phyloP scores from a whole-genome alignment of 2,329 filamentous ascomycete genomes.

The Colletotrichum abscissum region DNA sequence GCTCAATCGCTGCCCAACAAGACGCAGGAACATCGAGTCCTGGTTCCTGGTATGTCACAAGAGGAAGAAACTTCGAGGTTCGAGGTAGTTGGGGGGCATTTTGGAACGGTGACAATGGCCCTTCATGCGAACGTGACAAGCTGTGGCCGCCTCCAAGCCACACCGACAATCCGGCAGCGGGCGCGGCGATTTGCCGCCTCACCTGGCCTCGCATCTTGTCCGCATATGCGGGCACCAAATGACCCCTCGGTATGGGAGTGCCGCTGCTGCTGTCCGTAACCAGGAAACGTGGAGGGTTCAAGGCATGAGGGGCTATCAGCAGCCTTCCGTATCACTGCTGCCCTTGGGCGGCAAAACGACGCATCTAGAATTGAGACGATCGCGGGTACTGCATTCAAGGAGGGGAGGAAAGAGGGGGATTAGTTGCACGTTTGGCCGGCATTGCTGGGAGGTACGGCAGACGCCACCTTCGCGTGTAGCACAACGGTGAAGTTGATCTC shows the following conservation, averaged over 20 bases:
- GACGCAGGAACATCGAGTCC: not conserved
- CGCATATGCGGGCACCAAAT: constrained; percentile 20
- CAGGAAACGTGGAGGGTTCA: not conserved
- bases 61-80: not conserved
- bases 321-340: constrained; percentile 11
- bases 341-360: not conserved
- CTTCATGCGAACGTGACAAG: constrained; percentile 12
- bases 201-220: not conserved
- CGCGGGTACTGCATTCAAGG: not conserved
- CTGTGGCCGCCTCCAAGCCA: not conserved
- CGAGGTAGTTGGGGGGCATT: not conserved
- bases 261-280: constrained; percentile 1
- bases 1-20: constrained; percentile 30
- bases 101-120: constrained; percentile 10
- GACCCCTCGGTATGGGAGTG: constrained; percentile 14
- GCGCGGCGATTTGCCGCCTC: constrained; percentile 18
- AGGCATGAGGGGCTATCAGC: not conserved
- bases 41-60: not conserved
- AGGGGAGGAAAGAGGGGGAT: not conserved
- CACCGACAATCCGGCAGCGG: constrained; percentile 31
- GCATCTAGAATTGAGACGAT: constrained; percentile 25
- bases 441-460: constrained; percentile 19
- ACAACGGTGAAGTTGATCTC: not conserved
- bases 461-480: constrained; percentile 5
- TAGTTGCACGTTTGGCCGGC: constrained; percentile 4